These are phyloP conservation scores for Neopestalotiopsis sp. DNA, from an alignment of 2,329 filamentous ascomycete species.

Conservation along the genomic window DNA sequence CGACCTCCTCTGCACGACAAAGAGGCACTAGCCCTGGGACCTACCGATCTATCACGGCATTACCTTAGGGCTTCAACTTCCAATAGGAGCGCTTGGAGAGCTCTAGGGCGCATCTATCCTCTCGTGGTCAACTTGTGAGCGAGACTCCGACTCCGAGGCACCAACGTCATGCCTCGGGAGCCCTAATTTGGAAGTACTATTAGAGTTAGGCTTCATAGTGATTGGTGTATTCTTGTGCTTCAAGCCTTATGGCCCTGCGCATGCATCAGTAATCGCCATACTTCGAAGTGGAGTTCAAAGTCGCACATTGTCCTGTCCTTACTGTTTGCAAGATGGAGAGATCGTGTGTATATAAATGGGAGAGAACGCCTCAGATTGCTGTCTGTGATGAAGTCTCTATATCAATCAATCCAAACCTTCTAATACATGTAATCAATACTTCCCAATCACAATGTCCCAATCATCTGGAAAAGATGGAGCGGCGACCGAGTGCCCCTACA, in stretches of 20 bases:
- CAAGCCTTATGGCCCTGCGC: background rate
- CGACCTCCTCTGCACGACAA: background rate
- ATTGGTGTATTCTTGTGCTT: background rate
- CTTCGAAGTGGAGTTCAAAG: background rate
- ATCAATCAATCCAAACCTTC: background rate
- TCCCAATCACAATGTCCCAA: conserved; percentile 1
- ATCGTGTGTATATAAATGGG: background rate
- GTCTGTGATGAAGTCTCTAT: background rate
- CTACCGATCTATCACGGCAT: background rate
- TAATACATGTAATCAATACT: background rate
- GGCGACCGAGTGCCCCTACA: conserved; percentile 7
- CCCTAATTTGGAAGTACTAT: background rate
- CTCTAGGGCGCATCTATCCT: background rate
- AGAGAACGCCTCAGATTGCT: background rate
- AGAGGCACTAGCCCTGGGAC: background rate
- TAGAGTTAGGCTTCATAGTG: background rate
- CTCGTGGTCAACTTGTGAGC: background rate
- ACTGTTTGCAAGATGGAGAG: background rate
- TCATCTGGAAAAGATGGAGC: background rate
- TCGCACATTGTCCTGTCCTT: background rate
- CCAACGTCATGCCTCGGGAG: background rate
- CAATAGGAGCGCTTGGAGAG: background rate
- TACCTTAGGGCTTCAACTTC: background rate
- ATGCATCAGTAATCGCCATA: conserved; percentile 16
- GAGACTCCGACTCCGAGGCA: background rate